Conservation (phyloP, 2,329 filamentous ascomycete species). For the Bipolaris zeicola region DNA sequence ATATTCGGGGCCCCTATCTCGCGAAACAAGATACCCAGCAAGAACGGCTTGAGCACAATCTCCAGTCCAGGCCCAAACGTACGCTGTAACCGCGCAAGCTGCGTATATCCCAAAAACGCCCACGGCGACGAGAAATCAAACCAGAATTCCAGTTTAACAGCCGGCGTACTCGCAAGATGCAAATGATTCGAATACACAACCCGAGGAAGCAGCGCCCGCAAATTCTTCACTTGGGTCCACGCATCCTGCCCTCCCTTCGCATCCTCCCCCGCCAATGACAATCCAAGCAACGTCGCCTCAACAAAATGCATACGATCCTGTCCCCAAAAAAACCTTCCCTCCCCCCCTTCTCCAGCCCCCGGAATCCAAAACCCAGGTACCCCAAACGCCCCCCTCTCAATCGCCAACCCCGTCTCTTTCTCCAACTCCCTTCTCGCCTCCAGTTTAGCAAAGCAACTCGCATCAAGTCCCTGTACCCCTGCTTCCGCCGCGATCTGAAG, state of each 20-base stretch:
- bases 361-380: conserved; percentile 46
- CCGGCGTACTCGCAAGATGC: background rate
- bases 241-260: background rate
- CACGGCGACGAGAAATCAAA: conserved; percentile 45
- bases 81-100: conserved; percentile 34
- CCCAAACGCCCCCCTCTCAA: conserved; percentile 43
- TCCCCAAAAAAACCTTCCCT: conserved; percentile 43
- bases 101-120: conserved; percentile 44
- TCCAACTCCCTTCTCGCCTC: conserved; percentile 34
- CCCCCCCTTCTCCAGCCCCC: conserved; percentile 5
- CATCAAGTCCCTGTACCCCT: conserved; percentile 25
- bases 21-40: conserved; percentile 43
- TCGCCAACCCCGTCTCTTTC: conserved; percentile 33
- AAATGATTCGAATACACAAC: conserved; percentile 18
- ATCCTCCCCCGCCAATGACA: background rate
- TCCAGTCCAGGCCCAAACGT: conserved; percentile 33
- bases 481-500: conserved; percentile 32
- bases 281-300: conserved; percentile 33
- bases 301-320: conserved; percentile 48
- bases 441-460: conserved; percentile 21
- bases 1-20: conserved; percentile 45
- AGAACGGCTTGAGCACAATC: conserved; percentile 41
- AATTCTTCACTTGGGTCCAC: conserved; percentile 18
- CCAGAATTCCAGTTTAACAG: conserved; percentile 39
- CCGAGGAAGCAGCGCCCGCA: conserved; percentile 34